Conservation (phyloP, 2,329 filamentous ascomycete species). For the Didymella pomorum region DNA sequence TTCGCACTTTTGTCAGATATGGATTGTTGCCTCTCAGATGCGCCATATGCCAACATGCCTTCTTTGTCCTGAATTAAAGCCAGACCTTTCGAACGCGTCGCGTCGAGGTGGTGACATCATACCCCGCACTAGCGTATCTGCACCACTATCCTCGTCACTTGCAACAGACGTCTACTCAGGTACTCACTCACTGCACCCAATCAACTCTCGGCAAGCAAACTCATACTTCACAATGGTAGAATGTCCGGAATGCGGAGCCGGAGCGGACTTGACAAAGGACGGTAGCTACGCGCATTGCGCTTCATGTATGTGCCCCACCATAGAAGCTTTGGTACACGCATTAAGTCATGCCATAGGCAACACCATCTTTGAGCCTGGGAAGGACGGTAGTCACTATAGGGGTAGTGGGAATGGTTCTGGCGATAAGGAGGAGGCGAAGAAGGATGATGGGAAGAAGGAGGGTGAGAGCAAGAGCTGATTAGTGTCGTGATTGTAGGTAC, state of each 20-base stretch:
- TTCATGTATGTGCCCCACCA: conserved; percentile 31
- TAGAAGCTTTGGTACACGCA: background rate
- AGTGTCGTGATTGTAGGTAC: background rate
- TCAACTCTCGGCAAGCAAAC: background rate
- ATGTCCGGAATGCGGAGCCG: conserved; percentile 42
- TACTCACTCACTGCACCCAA: conserved; percentile 14
- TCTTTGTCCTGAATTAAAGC: background rate
- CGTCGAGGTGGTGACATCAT: conserved; percentile 13
- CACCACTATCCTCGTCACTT: background rate
- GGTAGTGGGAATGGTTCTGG: conserved; percentile 38
- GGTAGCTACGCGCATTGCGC: conserved; percentile 42
- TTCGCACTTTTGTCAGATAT: no score
- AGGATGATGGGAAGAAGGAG: conserved; percentile 24
- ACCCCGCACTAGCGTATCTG: conserved; percentile 11
- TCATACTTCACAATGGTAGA: conserved; percentile 26
- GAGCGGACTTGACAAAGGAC: conserved; percentile 41
- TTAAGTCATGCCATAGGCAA: conserved; percentile 26
- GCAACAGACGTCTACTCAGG: conserved; percentile 4
- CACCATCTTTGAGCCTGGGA: conserved; percentile 40
- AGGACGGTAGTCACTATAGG: conserved; percentile 37
- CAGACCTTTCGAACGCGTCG: background rate
- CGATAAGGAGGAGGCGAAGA: conserved; percentile 36
- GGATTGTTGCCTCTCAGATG: no score
- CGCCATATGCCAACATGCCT: no score
- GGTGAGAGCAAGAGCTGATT: conserved; percentile 16